phyloP scores from a whole-genome alignment of 805 yeast species.

The Candida tammaniensis region DNA sequence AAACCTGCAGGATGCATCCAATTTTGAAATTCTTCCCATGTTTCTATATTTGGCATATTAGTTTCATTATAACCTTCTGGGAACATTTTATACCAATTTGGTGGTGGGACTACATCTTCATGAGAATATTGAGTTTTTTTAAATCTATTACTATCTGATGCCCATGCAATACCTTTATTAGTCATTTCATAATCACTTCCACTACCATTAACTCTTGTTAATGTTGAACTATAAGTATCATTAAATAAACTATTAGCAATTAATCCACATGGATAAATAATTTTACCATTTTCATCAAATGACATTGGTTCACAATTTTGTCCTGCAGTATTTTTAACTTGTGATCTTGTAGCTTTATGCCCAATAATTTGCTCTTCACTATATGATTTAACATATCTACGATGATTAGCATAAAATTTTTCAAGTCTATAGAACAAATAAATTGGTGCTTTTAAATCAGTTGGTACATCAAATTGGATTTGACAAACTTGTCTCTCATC shows the following conservation, averaged over 20 bases:
- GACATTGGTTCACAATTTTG: slow-evolving; percentile 45
- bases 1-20: slow-evolving; percentile 47
- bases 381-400: slow-evolving; percentile 42
- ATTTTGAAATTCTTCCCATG: slow-evolving; percentile 44
- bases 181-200: slow-evolving; percentile 30
- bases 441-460: slow-evolving; percentile 35
- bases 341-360: slow-evolving; percentile 30
- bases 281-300: slow-evolving; percentile 41
- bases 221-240: slow-evolving; percentile 52
- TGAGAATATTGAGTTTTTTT: slow-evolving; percentile 39
- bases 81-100: slow-evolving; percentile 42
- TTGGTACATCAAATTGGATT: slow-evolving; percentile 38
- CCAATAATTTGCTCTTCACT: slow-evolving; percentile 44
- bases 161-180: slow-evolving; percentile 41
- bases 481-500: slow-evolving; percentile 49
- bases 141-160: slow-evolving; percentile 34
- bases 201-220: slow-evolving; percentile 38
- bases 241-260: slow-evolving; percentile 80
- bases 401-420: slow-evolving; percentile 42
- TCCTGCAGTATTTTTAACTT: slow-evolving; percentile 40
- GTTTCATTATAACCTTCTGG: slow-evolving; percentile 43
- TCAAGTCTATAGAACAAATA: slow-evolving; percentile 41
- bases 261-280: slow-evolving; percentile 77
- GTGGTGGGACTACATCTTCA: slow-evolving; percentile 42
- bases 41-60: slow-evolving; percentile 42